Evolutionary conservation across 805 yeast genomes (phyloP).

Genomic region (Isabelozyma rhagii): DNA sequence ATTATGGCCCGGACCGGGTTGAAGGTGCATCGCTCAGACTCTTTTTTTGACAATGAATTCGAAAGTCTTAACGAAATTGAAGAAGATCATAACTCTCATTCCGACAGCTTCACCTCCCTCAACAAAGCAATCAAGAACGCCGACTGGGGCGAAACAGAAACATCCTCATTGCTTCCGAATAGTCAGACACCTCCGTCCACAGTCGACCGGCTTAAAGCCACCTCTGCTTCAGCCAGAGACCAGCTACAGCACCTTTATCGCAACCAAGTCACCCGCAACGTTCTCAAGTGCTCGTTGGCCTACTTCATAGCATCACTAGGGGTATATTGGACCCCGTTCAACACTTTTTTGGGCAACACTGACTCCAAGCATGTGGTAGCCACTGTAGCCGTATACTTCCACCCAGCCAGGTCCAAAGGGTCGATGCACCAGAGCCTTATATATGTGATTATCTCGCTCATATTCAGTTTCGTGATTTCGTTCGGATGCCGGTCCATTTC

Average conservation of each 20-base stretch:
- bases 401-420: slow-evolving; percentile 76
- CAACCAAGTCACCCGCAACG: slow-evolving; percentile 22
- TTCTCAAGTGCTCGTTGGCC: slow-evolving; percentile 68
- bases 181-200: background rate
- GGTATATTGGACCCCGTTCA: slow-evolving; percentile 55
- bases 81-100: background rate
- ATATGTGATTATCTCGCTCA: slow-evolving; percentile 54
- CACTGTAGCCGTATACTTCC: slow-evolving; percentile 81
- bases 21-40: slow-evolving; percentile 31
- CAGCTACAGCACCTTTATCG: slow-evolving; percentile 4
- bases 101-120: background rate
- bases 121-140: background rate
- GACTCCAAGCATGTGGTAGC: slow-evolving; percentile 81
- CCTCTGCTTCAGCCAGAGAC: background rate
- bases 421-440: slow-evolving; percentile 73
- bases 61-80: slow-evolving; percentile 14
- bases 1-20: slow-evolving; percentile 39
- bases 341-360: slow-evolving; percentile 54
- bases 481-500: slow-evolving; percentile 51
- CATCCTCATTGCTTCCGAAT: background rate
- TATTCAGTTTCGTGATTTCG: slow-evolving; percentile 53
- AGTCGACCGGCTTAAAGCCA: background rate
- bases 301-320: slow-evolving; percentile 71
- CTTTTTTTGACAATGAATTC: slow-evolving; percentile 21
- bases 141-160: background rate